Base-by-base conservation (phyloP, 179 eudicot species). In the Camellia oleifera region DNA sequence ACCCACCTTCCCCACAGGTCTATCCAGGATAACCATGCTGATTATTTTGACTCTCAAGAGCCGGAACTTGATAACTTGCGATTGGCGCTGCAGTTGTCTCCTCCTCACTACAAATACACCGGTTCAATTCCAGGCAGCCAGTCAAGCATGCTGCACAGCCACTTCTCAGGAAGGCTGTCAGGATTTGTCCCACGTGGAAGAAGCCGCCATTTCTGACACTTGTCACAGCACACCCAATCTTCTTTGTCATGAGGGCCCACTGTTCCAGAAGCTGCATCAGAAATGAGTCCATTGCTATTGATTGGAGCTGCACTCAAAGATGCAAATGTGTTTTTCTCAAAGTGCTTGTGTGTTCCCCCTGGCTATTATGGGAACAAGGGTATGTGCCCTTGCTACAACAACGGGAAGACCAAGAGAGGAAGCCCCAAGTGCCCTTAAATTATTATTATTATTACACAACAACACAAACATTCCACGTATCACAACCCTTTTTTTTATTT, bases 81-180 rank as follows among this genome's bases (percentile, higher is more conserved):
- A 74, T 81, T 48, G 90, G 72, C 79, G 91, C 93, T 86, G 83
- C 86, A 56, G 92, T 90, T 42, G 97, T 84, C 82, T 88, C 95
- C 75, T 92, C 95, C 85, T 94, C 94, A 46, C 95, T 90, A 76
- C 91, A 56, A 79, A 88, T 85, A 83, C 99, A 97, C 26, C 87
- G 83, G 83, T 94, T 97, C 98, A 90, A n/a, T 84, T 78, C 90
- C 97, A 86, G 97, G 97, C 92, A 97, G 95, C 98, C 98, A 97
- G 72, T 86, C 78, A 79, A 91, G 92, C 97, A 94, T 88, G 87
- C 88, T 89, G 83, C 99, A 97, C 54, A 87, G 78, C 98, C 99
- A 97, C 84, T 88, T 89, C 77, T 94, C 92, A 69, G 97, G 97
- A 84, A 93, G 97, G 85, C 83, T 79, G 53, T 88, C 82, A n/a